Evolutionary conservation across 2,329 filamentous ascomycete species (phyloP).

Genomic region (Cladophialophora chaetospira): DNA sequence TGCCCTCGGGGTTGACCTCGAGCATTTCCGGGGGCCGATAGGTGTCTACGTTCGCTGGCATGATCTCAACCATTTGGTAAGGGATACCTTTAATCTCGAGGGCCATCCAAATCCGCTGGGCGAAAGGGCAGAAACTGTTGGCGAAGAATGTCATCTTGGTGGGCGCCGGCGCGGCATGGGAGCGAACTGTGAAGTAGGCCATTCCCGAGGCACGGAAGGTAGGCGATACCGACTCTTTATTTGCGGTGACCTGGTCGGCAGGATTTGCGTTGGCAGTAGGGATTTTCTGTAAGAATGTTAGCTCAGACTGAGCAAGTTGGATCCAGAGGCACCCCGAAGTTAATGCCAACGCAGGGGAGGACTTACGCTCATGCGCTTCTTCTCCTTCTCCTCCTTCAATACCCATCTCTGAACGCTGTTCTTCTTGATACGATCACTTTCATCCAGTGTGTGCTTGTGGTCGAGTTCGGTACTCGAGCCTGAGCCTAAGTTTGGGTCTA

Average conservation of each 20-base stretch:
- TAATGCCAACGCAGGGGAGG: background rate
- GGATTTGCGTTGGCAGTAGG: background rate
- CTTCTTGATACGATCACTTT: slow-evolving; percentile 79
- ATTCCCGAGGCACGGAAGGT: slow-evolving; percentile 51
- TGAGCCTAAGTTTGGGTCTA: slow-evolving; percentile 48
- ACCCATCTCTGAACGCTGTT: slow-evolving; percentile 71
- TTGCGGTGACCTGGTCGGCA: slow-evolving; percentile 9
- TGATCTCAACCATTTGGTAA: slow-evolving; percentile 83
- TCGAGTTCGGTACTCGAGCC: too few species aligned
- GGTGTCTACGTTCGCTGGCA: slow-evolving; percentile 55
- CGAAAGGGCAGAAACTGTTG: slow-evolving; percentile 84
- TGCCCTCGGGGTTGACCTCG: slow-evolving; percentile 73
- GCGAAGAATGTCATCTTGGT: slow-evolving; percentile 70
- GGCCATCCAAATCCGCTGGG: slow-evolving; percentile 86
- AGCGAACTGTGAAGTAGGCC: slow-evolving; percentile 69
- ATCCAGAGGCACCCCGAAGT: background rate
- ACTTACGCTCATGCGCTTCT: slow-evolving; percentile 53
- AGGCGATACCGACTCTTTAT: slow-evolving; percentile 17
- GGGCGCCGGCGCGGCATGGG: slow-evolving; percentile 68
- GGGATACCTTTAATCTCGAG: slow-evolving; percentile 74
- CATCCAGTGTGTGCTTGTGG: slow-evolving; percentile 73
- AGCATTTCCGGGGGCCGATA: slow-evolving; percentile 73
- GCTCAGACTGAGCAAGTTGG: background rate
- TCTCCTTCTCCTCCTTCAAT: slow-evolving; percentile 65
- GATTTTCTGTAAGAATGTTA: slow-evolving; percentile 14